phyloP scores from a whole-genome alignment of 257 asterid species.

The Salvia hispanica region DNA sequence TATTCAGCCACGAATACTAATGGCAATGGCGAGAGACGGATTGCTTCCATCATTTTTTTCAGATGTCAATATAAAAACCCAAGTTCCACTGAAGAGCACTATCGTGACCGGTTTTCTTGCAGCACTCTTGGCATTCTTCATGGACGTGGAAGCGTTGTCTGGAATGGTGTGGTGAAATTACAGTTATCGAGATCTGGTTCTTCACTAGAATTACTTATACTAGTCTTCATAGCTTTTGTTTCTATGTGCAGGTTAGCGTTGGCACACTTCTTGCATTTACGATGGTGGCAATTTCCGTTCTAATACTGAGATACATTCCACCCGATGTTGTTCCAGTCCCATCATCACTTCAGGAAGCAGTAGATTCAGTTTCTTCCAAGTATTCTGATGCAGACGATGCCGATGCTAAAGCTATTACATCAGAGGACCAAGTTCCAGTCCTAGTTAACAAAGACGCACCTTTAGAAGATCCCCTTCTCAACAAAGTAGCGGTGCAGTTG shows the following conservation, averaged over 20 bases:
- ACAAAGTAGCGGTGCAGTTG: slow-evolving; percentile 52
- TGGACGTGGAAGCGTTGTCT: slow-evolving; percentile 95
- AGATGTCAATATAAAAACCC: slow-evolving; percentile 65
- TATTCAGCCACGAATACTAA: slow-evolving; percentile 85
- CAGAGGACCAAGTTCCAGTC: slow-evolving; percentile 46
- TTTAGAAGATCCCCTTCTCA: slow-evolving; percentile 51
- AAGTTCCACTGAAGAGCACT: slow-evolving; percentile 91
- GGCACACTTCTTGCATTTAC: slow-evolving; percentile 98
- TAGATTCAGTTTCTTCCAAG: slow-evolving; percentile 71
- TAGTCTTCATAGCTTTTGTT: slow-evolving; percentile 22
- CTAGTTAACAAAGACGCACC: slow-evolving; percentile 42
- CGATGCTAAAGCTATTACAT: slow-evolving; percentile 30
- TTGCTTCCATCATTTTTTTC: slow-evolving; percentile 90
- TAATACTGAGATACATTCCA: slow-evolving; percentile 89
- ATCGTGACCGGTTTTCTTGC: slow-evolving; percentile 73
- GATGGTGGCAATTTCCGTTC: slow-evolving; percentile 85
- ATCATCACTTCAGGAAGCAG: slow-evolving; percentile 78
- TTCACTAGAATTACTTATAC: not conserved
- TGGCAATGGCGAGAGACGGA: slow-evolving; percentile 99
- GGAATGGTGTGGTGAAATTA: slow-evolving; percentile 69
- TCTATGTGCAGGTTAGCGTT: slow-evolving; percentile 85
- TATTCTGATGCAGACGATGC: slow-evolving; percentile 40
- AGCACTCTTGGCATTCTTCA: slow-evolving; percentile 75
- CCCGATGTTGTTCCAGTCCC: slow-evolving; percentile 93
- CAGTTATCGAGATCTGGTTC: not conserved